phyloP scores from a whole-genome alignment of 495 filamentous ascomycete species.

The Penicillium canescens region DNA sequence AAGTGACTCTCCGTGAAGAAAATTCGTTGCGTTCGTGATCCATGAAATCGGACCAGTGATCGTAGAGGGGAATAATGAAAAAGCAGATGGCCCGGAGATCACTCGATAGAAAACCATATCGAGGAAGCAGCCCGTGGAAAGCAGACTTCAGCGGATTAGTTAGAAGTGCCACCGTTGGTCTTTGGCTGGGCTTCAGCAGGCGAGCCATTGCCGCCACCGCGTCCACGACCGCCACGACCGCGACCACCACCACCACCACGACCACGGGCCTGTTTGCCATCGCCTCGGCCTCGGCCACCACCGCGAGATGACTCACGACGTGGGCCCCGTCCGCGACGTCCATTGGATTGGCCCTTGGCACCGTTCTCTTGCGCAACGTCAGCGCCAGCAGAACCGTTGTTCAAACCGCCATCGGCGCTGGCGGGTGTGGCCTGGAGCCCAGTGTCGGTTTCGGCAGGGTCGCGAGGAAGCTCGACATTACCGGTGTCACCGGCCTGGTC shows the following conservation, averaged over 20 bases:
- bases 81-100: slow-evolving; percentile 9
- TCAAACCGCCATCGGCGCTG: slow-evolving; percentile 29
- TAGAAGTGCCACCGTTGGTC: slow-evolving; percentile 13
- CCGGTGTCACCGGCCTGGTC: slow-evolving; percentile 61
- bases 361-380: slow-evolving; percentile 23
- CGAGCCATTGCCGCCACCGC: slow-evolving; percentile 32
- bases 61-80: slow-evolving; percentile 1
- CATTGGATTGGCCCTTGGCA: slow-evolving; percentile 67
- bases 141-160: background rate
- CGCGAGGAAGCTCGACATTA: slow-evolving; percentile 76
- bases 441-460: slow-evolving; percentile 74
- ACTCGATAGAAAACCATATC: background rate
- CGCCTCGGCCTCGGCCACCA: slow-evolving; percentile 39
- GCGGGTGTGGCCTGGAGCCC: slow-evolving; percentile 60
- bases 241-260: slow-evolving; percentile 48
- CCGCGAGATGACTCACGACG: slow-evolving; percentile 57
- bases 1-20: slow-evolving; percentile 27
- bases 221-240: slow-evolving; percentile 39
- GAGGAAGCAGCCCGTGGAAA: background rate
- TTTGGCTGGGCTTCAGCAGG: slow-evolving; percentile 21
- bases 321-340: slow-evolving; percentile 49
- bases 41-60: slow-evolving; percentile 37
- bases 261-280: slow-evolving; percentile 54
- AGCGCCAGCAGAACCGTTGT: slow-evolving; percentile 16
- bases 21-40: slow-evolving; percentile 51